Evolutionary conservation across 805 yeast species (phyloP), one percentile per base, ranked within the genome.

Genomic region (Debaryomyces tyrocola): DNA sequence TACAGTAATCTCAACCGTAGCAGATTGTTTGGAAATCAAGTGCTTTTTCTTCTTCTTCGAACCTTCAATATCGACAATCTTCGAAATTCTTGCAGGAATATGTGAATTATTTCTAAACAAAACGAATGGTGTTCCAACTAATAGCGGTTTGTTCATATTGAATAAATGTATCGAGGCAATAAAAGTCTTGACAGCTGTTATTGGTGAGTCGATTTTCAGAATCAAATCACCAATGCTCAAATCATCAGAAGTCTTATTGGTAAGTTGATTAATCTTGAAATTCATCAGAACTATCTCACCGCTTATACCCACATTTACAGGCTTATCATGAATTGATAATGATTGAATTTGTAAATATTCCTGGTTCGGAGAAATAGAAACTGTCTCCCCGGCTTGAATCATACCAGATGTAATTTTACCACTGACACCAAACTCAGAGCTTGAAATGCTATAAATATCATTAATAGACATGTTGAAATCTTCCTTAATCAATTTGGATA

Each of bases 101-200:
- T 84, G 82, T 20, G 82, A 75, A 47, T 88, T 83, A 51, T 91
- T 90, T 49, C 91, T 77, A 66, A 90, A 90, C 43, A 89, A 63
- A 35, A 89, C 79, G 52, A 90, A 76, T 35, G 91, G 85, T 0
- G 95, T 77, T 6, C 97, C 97, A 11, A 85, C 83, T 35, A 90
- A 67, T 39, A 90, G 65, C 0, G 97, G 97, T 52, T 87, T 75
- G 31, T 74, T 75, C 56, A 83, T 61, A 48, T 73, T 65, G 54
- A 73, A 73, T 41, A 73, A 59, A 45, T 54, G 64, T 37, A 73
- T 43, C 4, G 56, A 44, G 17, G 64, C 67, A 4, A 51, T 55
- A 44, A 73, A 66, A 15, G 52, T 57, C 43, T 57, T 60, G 5
- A 59, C 68, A 2, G 70, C 51, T 36, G 51, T 54, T 9, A 67